Conservation (phyloP, 2,329 filamentous ascomycete genomes). For the Cadophora gregata region DNA sequence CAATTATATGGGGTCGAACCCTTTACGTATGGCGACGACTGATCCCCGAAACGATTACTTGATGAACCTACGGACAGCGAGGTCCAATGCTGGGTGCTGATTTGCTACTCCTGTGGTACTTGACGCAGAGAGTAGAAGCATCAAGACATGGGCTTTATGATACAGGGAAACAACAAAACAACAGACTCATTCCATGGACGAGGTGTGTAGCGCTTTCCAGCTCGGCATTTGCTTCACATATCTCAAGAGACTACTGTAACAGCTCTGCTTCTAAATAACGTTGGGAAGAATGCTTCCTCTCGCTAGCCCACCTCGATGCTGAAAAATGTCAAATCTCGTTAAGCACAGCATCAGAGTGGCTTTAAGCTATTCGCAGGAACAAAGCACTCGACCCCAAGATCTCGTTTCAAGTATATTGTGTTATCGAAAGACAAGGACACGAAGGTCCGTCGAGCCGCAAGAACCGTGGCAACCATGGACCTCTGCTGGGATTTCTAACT, state of each 20-base stretch:
- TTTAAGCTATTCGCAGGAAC: neutral
- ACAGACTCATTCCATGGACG: neutral
- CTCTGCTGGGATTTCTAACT: neutral
- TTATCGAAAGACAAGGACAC: neutral
- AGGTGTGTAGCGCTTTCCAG: neutral
- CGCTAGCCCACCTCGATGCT: neutral
- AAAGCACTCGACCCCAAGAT: conserved; percentile 1
- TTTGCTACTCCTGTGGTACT: no score
- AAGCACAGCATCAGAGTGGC: neutral
- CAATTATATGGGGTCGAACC: no score
- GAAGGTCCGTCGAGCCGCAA: neutral
- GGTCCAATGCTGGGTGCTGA: no score
- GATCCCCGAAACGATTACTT: no score
- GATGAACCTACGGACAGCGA: no score
- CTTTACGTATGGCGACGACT: no score
- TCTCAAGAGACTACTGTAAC: neutral
- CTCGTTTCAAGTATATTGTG: conserved; percentile 11
- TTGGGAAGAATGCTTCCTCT: neutral
- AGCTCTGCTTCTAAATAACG: neutral
- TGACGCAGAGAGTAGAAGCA: no score
- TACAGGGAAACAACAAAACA: neutral
- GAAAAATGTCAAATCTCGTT: neutral
- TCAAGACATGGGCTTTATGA: no score
- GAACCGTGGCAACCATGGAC: neutral
- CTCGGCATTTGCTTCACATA: neutral